phyloP scores from a whole-genome alignment of 768 basidiomycete genomes.

The Naematelia encephala region DNA sequence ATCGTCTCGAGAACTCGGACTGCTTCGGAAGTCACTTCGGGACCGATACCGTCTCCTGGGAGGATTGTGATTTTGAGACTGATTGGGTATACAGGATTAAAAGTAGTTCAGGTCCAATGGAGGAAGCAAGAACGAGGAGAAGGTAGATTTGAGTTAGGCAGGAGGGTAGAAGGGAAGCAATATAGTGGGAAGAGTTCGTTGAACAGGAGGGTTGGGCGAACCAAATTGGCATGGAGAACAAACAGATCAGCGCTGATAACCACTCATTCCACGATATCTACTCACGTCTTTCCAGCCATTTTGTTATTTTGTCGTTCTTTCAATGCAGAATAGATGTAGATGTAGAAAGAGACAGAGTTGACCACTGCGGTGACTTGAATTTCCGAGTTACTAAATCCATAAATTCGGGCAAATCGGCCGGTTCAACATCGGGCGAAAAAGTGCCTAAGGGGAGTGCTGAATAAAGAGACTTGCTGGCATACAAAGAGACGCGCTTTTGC shows the following conservation, averaged over 20 bases:
- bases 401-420: background rate
- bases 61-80: constrained; percentile 82
- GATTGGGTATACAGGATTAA: background rate
- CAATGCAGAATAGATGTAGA: background rate
- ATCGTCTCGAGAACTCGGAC: constrained; percentile 74
- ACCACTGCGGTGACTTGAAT: background rate
- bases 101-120: constrained; percentile 2
- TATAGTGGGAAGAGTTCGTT: no score
- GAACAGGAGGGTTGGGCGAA: background rate
- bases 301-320: background rate
- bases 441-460: background rate
- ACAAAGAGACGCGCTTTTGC: no score
- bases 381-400: background rate
- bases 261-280: background rate
- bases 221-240: background rate
- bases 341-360: background rate
- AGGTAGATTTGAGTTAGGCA: no score
- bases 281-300: background rate
- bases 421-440: background rate
- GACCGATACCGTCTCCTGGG: constrained; percentile 97
- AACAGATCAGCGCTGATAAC: background rate
- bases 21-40: constrained; percentile 84
- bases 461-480: background rate
- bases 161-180: no score
- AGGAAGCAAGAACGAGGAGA: background rate